Conservation (phyloP, 768 basidiomycete species). For the Lactarius tabidus region DNA sequence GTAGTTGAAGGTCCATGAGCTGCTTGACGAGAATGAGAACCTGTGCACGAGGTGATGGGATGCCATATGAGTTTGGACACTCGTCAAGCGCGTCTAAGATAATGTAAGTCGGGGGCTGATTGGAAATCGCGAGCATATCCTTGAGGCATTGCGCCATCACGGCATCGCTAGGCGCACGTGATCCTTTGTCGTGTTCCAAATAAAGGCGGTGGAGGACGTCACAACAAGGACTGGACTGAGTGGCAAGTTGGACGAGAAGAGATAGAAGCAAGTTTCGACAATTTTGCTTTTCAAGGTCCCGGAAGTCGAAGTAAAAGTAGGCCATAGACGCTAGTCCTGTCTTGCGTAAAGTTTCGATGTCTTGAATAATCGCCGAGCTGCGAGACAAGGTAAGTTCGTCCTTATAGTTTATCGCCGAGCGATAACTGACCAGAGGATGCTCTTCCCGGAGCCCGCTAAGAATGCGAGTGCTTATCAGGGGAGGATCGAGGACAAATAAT, state of each 20-base stretch:
- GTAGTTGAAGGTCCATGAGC: not conserved
- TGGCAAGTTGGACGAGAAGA: not conserved
- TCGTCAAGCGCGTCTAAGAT: not conserved
- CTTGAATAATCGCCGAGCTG: not conserved
- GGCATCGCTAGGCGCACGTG: not conserved
- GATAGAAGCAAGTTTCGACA: not conserved
- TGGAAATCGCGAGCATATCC: not conserved
- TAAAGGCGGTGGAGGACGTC: not conserved
- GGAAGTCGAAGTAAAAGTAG: not conserved
- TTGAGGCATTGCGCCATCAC: not conserved
- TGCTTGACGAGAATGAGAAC: not conserved
- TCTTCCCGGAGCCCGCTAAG: not conserved
- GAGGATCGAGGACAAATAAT: not conserved
- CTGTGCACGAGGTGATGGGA: not conserved
- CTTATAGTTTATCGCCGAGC: not conserved
- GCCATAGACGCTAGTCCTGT: not conserved
- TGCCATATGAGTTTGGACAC: not conserved
- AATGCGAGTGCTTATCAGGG: not conserved
- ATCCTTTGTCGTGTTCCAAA: not conserved
- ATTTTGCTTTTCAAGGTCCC: not conserved
- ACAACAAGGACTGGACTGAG: not conserved
- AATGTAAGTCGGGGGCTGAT: not conserved
- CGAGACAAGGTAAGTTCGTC: too few relatives aligned
- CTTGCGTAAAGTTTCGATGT: not conserved
- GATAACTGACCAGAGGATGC: not conserved